These are phyloP conservation scores for Neurospora crassa DNA, from an alignment of 2,329 filamentous ascomycete species.

Conservation along the genomic window DNA sequence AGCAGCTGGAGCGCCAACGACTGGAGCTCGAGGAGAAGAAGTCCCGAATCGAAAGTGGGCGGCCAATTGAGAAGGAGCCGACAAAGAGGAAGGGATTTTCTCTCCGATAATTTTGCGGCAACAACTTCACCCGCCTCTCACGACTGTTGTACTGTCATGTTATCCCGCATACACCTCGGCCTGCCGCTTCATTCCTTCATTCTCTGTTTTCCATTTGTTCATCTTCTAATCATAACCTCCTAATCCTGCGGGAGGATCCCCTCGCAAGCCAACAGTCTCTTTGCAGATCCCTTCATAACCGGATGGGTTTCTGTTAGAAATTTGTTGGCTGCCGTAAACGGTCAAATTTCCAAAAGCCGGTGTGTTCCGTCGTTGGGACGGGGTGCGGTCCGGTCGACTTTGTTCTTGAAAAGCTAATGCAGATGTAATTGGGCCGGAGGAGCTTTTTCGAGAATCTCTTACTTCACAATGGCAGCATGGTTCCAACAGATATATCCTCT, in stretches of 20 bases:
- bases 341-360: conserved; percentile 7
- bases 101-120: conserved; percentile 60
- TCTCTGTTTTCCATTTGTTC: conserved; percentile 31
- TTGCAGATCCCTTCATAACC: conserved; percentile 7
- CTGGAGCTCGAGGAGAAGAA: conserved; percentile 98
- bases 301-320: conserved; percentile 12
- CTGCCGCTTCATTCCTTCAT: conserved; percentile 43
- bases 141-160: conserved; percentile 48
- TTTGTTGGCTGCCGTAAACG: conserved; percentile 11
- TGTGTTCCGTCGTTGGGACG: conserved; percentile 6
- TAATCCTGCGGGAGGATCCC: conserved; percentile 30
- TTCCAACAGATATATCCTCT: conserved; percentile 10
- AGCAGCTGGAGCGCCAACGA: conserved; percentile 92
- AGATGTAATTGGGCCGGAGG: conserved; percentile 17
- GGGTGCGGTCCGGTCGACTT: conserved; percentile 9
- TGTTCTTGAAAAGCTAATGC: conserved; percentile 14
- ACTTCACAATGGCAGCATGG: conserved; percentile 7
- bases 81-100: conserved; percentile 98
- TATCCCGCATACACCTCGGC: conserved; percentile 48
- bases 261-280: conserved; percentile 16
- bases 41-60: conserved; percentile 82
- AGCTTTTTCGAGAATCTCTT: conserved; percentile 8
- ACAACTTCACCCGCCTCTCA: conserved; percentile 17
- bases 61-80: conserved; percentile 93
- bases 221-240: conserved; percentile 34